These are phyloP conservation scores for Colletotrichum sp. DNA, from an alignment of 2,329 filamentous ascomycete species.

Conservation along the genomic window DNA sequence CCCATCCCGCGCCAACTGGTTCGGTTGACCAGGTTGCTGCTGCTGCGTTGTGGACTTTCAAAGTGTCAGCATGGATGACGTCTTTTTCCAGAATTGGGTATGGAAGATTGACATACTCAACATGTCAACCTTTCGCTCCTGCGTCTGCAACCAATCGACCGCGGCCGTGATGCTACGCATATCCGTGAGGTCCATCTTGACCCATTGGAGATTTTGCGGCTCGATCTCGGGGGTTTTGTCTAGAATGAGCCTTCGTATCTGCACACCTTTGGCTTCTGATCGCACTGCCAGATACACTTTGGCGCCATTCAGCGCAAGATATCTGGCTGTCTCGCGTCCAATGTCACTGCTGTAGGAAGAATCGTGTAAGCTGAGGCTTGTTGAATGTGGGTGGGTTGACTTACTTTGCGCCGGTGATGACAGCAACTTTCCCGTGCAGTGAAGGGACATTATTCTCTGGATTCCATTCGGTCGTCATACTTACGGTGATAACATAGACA, in stretches of 20 bases:
- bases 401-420: slow-evolving; percentile 30
- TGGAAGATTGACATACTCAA: slow-evolving; percentile 19
- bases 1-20: slow-evolving; percentile 21
- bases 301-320: slow-evolving; percentile 25
- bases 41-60: slow-evolving; percentile 29
- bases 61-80: not conserved
- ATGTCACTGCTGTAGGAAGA: slow-evolving; percentile 23
- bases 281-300: slow-evolving; percentile 29
- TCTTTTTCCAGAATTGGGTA: not conserved
- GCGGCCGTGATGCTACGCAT: slow-evolving; percentile 22
- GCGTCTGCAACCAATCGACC: slow-evolving; percentile 12
- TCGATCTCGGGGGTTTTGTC: not conserved
- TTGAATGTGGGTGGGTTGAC: not conserved
- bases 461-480: not conserved
- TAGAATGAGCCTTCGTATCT: not conserved
- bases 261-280: slow-evolving; percentile 22
- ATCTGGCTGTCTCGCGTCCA: slow-evolving; percentile 25
- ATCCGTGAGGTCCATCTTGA: slow-evolving; percentile 26
- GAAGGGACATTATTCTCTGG: slow-evolving; percentile 13
- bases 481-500: accelerated
- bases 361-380: not conserved
- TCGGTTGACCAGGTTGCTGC: not conserved
- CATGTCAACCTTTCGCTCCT: slow-evolving; percentile 26
- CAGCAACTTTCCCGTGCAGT: slow-evolving; percentile 24
- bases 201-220: slow-evolving; percentile 19